phyloP scores from a whole-genome alignment of 768 basidiomycete species.

The Cystoderma amianthinum region DNA sequence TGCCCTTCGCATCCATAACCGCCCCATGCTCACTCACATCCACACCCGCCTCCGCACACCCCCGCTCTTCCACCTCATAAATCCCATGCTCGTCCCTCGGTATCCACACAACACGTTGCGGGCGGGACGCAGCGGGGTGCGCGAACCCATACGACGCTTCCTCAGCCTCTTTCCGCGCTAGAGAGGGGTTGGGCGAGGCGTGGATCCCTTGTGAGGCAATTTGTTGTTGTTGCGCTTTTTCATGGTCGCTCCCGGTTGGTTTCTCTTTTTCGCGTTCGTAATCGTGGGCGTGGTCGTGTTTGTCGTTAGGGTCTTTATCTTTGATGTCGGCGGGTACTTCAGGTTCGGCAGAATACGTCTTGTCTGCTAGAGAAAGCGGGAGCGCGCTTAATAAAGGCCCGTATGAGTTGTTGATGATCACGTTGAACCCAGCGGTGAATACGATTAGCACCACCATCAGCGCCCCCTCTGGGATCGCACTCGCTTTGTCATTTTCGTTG shows the following conservation, averaged over 20 bases:
- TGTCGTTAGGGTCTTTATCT: conserved; percentile 3
- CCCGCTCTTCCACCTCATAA: conserved; percentile 39
- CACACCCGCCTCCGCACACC: conserved; percentile 30
- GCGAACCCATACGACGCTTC: conserved; percentile 67
- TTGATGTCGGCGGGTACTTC: conserved; percentile 1
- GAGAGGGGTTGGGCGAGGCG: not conserved
- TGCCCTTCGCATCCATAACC: conserved; percentile 24
- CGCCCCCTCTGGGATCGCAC: conserved; percentile 67
- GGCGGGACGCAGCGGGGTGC: conserved; percentile 73
- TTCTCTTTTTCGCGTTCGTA: conserved; percentile 1
- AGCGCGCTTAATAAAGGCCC: conserved; percentile 68
- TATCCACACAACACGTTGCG: conserved; percentile 81
- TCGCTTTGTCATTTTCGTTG: conserved; percentile 41
- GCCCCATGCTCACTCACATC: conserved; percentile 31
- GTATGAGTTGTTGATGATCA: conserved; percentile 73
- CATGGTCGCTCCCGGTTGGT: no score
- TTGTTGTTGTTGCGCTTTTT: no score
- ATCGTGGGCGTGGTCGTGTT: no score
- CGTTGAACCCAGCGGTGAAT: conserved; percentile 70
- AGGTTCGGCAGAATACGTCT: conserved; percentile 39
- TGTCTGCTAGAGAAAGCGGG: conserved; percentile 74
- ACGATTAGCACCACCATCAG: conserved; percentile 83
- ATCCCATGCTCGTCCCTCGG: conserved; percentile 68
- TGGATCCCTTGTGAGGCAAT: not conserved
- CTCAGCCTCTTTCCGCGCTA: conserved; percentile 7